A percentile compares a stretch with the other conserved stretches of the same genome.
Evolutionary conservation across 169 alveolate species (phyloP).

Genomic region (Theileria annulata): DNA sequence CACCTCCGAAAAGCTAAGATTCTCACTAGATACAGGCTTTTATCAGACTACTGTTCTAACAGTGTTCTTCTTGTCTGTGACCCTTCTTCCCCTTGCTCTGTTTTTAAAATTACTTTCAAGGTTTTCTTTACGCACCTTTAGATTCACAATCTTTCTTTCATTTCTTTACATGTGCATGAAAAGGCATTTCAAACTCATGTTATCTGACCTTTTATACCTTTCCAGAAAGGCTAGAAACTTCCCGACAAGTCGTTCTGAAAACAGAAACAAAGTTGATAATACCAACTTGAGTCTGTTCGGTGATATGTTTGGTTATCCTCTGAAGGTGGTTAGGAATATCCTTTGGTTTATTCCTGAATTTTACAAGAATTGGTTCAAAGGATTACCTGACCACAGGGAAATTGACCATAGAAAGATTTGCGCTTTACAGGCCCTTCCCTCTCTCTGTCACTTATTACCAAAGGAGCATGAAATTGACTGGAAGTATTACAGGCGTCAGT

Average conservation of each 20-base stretch:
- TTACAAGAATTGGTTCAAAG: conserved; percentile 31
- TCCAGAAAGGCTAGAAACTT: background rate
- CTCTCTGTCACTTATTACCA: conserved; percentile 19
- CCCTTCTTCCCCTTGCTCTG: conserved; percentile 26
- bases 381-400: conserved; percentile 59
- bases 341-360: background rate
- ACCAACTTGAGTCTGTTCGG: background rate
- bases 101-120: conserved; percentile 4
- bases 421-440: conserved; percentile 26
- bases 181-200: conserved; percentile 11
- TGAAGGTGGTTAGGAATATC: background rate
- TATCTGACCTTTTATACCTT: background rate
- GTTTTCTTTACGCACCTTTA: conserved; percentile 22
- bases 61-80: conserved; percentile 2
- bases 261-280: background rate
- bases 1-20: conserved; percentile 37
- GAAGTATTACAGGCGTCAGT: conserved; percentile 4
- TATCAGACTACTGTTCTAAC: conserved; percentile 34
- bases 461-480: conserved; percentile 26
- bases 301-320: background rate
- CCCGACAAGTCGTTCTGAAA: background rate
- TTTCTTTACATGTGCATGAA: conserved; percentile 3
- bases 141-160: conserved; percentile 16
- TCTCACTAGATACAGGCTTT: conserved; percentile 37
- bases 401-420: conserved; percentile 54